Conservation (phyloP, 176 grass and related monocot genomes). For the Triticum turgidum region DNA sequence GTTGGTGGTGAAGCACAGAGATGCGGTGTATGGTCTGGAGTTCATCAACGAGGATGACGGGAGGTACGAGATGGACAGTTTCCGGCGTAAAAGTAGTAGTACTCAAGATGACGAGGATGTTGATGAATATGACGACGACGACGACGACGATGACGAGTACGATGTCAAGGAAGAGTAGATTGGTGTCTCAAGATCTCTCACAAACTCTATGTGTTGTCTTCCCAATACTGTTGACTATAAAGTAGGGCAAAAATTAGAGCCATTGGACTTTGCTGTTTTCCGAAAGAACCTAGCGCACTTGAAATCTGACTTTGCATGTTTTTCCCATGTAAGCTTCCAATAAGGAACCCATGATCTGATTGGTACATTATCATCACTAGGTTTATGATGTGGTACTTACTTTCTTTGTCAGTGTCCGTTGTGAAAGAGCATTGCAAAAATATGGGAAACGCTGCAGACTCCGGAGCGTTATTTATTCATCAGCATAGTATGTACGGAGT, state of each 20-base stretch:
- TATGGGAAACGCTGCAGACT: background rate
- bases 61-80: conserved; percentile 46
- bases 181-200: background rate
- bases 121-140: conserved; percentile 24
- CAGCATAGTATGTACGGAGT: too few species aligned
- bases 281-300: background rate
- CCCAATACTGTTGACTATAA: background rate
- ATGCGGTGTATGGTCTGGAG: conserved; percentile 71
- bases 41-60: conserved; percentile 70
- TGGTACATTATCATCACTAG: too few species aligned
- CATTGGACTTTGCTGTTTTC: background rate
- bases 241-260: conserved; percentile 25
- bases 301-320: too few species aligned
- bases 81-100: background rate
- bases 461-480: too few species aligned
- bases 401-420: background rate
- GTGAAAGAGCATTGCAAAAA: background rate
- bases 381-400: background rate
- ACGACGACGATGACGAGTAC: background rate
- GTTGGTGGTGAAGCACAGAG: conserved; percentile 87
- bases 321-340: too few species aligned
- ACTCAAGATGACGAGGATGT: background rate
- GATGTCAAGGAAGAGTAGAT: conserved; percentile 34
- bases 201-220: conserved; percentile 22
- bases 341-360: too few species aligned